Base-by-base conservation (phyloP, 768 basidiomycete species). In the Gelatoporia subvermispora region DNA sequence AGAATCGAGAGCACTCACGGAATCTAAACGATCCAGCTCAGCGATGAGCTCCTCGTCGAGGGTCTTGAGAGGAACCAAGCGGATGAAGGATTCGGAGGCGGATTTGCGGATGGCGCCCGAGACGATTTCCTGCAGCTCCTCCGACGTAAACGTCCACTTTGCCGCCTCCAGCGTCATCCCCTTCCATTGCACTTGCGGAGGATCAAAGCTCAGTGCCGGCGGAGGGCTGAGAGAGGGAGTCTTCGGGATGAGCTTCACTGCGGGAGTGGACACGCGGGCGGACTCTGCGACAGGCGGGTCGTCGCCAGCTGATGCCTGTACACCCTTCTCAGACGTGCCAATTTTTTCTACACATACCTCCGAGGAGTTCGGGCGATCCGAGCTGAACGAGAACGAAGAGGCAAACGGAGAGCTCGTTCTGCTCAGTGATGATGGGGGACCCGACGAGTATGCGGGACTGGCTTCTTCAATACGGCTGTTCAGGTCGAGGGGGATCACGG, bases 131-230 rank as follows among this genome's bases (percentile, higher is more conserved):
- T 88, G 88, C 24, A 89, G 75, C 52, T 77, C 66, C 13, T 63
- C 24, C 1, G 73, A 87, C 67, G 58, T 69, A 53, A 59, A 77
- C 61, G 61, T 79, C 78, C 67, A 88, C 68, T 60, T 84, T 9
- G 87, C 87, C 1, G 81, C 82, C 50, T 88, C 84, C 21, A 87
- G 68, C 0, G 85, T 77, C 50, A 89, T 67, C 2, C 78, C 80
- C 51, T 84, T 85, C 80, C 79, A 88, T 41, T 72, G 67, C 16
- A 87, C 70, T n/a, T 77, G 73, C 0, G 65, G 58, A 9, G 74
- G 62, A 4, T 84, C 81, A 59, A 88, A 87, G 35, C 70, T 72
- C 55, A 88, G 62, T 15, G 69, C 47, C 1, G 78, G 74, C 0
- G 84, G 76, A 0, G 73, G 71, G 0, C 71, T 63, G 36, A 84